Evolutionary conservation across 495 filamentous ascomycete species (phyloP), one percentile per base, ranked within the genome.

Genomic region (Xylaria scruposa): DNA sequence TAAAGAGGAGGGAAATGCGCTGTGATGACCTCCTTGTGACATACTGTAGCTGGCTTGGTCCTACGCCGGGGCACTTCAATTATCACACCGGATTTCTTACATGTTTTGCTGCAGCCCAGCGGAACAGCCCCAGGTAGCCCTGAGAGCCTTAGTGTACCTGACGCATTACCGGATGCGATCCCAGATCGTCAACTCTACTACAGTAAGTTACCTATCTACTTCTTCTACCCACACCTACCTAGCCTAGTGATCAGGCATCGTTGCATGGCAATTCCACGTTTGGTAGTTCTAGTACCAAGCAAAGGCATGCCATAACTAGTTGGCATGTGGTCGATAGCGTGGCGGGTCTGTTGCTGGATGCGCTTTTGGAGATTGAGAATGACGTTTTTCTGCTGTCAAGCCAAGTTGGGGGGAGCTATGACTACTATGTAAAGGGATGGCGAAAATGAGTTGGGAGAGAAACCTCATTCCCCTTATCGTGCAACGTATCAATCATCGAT

Each of bases 81-180:
- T n/a, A 70, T 64, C 68, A 56, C 59, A 64, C 47, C 40, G 68
- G 59, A 64, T 70, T 70, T 70, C 68, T 54, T 63, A 70, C 68
- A 70, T 64, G 68, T 70, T 63, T 70, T 70, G 60, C 68, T 70
- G 68, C 68, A 70, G 68, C 68, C 68, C 68, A 70, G 68, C 59
- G 68, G 68, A 64, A 63, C 47, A 38, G 59, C 33, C 60, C 26
- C 59, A 64, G 56, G 38, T 15, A 70, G 63, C 68, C 68, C 68
- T 63, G 58, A 31, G 44, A 51, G 26, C 6, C 36, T 44, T 63
- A 63, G 60, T 9, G 15, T 44, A 54, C 65, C 47, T 54, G 65
- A 49, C 26, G 47, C 49, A 40, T 63, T 24, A 42, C 60, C 60
- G 65, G 49, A 46, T 61, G 31, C 19, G 42, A 38, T 61, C 56